These are phyloP conservation scores for Dispira simplex DNA, from an alignment of 192 early-diverging fungal genomes.

Conservation along the genomic window DNA sequence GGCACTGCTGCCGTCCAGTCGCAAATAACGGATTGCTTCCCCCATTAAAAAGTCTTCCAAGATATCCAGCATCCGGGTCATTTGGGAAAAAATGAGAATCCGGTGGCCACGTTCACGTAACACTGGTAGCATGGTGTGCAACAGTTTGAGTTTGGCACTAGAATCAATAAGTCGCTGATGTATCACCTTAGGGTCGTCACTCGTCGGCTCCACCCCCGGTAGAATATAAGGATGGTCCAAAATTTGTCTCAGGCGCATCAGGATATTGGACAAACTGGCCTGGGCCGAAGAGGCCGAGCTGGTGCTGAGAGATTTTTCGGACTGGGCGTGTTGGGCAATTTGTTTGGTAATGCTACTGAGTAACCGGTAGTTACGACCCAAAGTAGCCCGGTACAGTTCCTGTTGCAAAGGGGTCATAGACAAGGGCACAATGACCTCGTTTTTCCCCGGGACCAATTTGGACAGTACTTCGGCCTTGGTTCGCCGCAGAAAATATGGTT, in stretches of 20 bases:
- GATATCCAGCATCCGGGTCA: conserved; percentile 69
- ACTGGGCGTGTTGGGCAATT: conserved; percentile 16
- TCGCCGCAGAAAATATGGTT: conserved; percentile 58
- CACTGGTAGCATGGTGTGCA: conserved; percentile 50
- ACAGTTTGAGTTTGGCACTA: conserved; percentile 43
- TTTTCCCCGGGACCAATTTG: conserved; percentile 39
- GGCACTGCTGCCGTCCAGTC: conserved; percentile 52
- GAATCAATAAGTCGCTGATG: conserved; percentile 42
- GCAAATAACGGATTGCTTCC: conserved; percentile 21
- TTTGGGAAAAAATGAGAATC: conserved; percentile 75
- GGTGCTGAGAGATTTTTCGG: conserved; percentile 13
- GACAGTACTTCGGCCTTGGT: conserved; percentile 44
- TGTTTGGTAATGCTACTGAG: conserved; percentile 29
- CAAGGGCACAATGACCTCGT: conserved; percentile 54
- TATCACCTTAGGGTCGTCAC: conserved; percentile 18
- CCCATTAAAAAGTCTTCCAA: conserved; percentile 50
- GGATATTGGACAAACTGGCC: conserved; percentile 23
- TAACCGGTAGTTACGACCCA: conserved; percentile 34
- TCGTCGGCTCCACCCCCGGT: conserved; percentile 30
- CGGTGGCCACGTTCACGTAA: conserved; percentile 24
- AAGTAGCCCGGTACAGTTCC: conserved; percentile 45
- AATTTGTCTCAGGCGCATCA: conserved; percentile 54
- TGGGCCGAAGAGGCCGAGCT: background rate
- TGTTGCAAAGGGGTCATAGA: conserved; percentile 49
- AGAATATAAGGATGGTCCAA: conserved; percentile 56